phyloP scores from a whole-genome alignment of 148 eudicot species.

The Persicaria tinctoria region DNA sequence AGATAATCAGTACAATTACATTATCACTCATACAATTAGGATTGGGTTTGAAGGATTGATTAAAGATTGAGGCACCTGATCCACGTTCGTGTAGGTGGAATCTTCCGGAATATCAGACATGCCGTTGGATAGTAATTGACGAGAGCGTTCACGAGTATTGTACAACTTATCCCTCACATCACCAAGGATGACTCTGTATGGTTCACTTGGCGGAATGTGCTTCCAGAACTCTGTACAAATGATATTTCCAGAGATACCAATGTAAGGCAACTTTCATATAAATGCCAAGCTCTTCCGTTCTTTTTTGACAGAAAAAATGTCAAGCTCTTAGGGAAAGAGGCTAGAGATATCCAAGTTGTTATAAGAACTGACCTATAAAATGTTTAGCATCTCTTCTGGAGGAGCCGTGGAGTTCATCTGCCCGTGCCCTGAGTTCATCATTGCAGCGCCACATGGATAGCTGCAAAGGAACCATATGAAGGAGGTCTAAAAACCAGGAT shows the following conservation, averaged over 20 bases:
- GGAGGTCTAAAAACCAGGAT: background rate
- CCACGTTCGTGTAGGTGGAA: constrained; percentile 17
- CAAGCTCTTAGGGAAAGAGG: background rate
- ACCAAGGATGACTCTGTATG: constrained; percentile 18
- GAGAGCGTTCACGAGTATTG: constrained; percentile 19
- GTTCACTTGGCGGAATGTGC: constrained; percentile 17
- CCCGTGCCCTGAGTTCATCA: constrained; percentile 16
- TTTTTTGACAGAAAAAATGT: background rate
- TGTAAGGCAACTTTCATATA: background rate
- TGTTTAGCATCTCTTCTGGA: constrained; percentile 16
- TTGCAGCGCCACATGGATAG: constrained; percentile 22
- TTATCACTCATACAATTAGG: background rate
- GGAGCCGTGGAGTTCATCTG: constrained; percentile 18
- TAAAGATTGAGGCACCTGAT: constrained; percentile 11
- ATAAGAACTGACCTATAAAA: constrained; percentile 10
- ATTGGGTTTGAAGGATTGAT: constrained; percentile 1
- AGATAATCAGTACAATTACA: background rate
- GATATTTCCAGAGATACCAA: background rate
- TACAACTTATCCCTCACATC: constrained; percentile 20
- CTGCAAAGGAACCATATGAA: constrained; percentile 1
- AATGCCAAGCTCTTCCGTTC: background rate
- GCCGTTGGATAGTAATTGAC: constrained; percentile 15
- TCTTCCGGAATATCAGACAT: constrained; percentile 17
- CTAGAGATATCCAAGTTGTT: background rate
- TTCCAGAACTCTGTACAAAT: constrained; percentile 18